Percentiles rank a stretch among this genome's conserved stretches.
These are phyloP conservation scores for Leccinum boreale DNA, from an alignment of 768 basidiomycete genomes.

Conservation along the genomic window DNA sequence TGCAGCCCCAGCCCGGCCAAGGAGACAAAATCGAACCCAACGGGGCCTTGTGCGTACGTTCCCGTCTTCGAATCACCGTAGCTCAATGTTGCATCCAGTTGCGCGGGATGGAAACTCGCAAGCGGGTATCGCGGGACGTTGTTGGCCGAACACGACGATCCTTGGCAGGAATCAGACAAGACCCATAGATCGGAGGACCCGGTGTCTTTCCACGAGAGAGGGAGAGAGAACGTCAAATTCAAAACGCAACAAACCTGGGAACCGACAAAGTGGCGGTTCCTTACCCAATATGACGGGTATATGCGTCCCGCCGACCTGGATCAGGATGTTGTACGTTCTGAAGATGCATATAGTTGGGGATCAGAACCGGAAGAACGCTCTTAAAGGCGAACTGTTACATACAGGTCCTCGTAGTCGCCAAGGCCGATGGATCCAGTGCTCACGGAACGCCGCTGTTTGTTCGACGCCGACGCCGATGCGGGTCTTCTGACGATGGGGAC, in stretches of 20 bases:
- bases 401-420: slow-evolving; percentile 43
- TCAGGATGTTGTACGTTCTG: slow-evolving; percentile 63
- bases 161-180: slow-evolving; percentile 52
- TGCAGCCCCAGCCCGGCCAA: slow-evolving; percentile 50
- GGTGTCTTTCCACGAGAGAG: slow-evolving; percentile 46
- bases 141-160: slow-evolving; percentile 35
- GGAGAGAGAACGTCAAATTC: slow-evolving; percentile 1
- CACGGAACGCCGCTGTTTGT: slow-evolving; percentile 8
- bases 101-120: slow-evolving; percentile 43
- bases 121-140: slow-evolving; percentile 48
- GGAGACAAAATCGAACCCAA: slow-evolving; percentile 56
- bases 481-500: slow-evolving; percentile 20
- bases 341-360: neutral
- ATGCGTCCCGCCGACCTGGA: slow-evolving; percentile 51
- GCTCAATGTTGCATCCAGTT: slow-evolving; percentile 45
- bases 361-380: neutral
- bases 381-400: slow-evolving; percentile 41
- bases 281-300: slow-evolving; percentile 61
- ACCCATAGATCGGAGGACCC: slow-evolving; percentile 81
- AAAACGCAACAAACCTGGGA: neutral
- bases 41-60: slow-evolving; percentile 61
- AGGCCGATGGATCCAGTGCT: slow-evolving; percentile 45
- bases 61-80: slow-evolving; percentile 75
- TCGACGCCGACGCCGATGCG: neutral
- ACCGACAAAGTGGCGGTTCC: neutral